Base-by-base conservation (phyloP, 108 stramenopile genomes). In the Pseudonitzschia pungens region DNA sequence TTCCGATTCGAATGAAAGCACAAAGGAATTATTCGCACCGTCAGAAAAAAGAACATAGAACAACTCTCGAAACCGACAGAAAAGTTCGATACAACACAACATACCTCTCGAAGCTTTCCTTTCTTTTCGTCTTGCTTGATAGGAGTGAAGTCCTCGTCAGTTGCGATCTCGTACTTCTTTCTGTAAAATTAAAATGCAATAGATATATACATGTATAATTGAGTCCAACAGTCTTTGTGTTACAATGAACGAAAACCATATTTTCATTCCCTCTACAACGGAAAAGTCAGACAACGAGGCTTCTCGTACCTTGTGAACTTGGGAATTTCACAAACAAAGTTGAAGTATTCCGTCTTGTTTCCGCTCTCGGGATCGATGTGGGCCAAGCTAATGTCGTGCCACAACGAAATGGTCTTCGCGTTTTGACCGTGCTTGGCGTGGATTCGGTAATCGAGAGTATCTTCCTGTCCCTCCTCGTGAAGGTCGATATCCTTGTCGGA, bases 61-160 rank as follows among this genome's bases (percentile, higher is more conserved):
- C 36, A 36, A 36, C 44, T 36, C 54, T 69, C 27, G n/a, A 11
- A 55, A 70, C 33, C 7, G 40, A 0, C 53, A 7, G 31, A 32
- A 51, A n/a, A 3, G n/a, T 26, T 55, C 12, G 54, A 40, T 3
- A n/a, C 69, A 70, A 8, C 12, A 45, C 60, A 0, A 84, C 85
- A 63, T 74, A 86, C 88, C 81, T 96, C 96, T 60, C 98, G 94
- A 27, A 97, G 92, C 48, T 85, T 69, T 41, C 96, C 98, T 60
- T 97, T 97, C 82, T 97, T 97, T 43, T 77, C 81, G 82, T 98
- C 98, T 74, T 98, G 98, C 77, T 98, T 98, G 87, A 98, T 98
- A 28, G 97, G 97, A 75, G 95, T 98, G 48, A 93, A 93, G 41
- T 85, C 87, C 81, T 98, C 98, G 69, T 90, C 89, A 45, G 98